Evolutionary conservation across 2,329 filamentous ascomycete genomes (phyloP), one percentile per base, ranked within the genome.

Genomic region (Fusarium sp.): DNA sequence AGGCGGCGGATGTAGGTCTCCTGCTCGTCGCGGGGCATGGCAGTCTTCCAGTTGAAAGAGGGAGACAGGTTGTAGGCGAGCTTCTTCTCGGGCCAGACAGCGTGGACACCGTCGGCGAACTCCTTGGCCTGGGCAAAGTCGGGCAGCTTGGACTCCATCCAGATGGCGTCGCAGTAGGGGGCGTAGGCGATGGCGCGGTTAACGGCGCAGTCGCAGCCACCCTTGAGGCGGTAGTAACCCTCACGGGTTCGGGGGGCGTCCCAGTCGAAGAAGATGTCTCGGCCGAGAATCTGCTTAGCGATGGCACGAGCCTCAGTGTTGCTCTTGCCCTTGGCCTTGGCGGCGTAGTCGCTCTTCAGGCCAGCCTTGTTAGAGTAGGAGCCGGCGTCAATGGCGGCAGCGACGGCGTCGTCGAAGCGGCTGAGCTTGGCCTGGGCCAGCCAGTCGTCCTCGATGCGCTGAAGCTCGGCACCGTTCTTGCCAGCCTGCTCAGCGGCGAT

Each of bases 31-130:
- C 93, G 91, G 52, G 94, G 89, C 95, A 98, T 98, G 79, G 96
- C 97, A 68, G 95, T 90, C 88, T 98, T 98, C 97, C 97, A 99
- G 91, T 99, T 99, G 93, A 99, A 99, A 5, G 95, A 98, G 34
- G 97, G 97, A 0, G 95, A 98, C 75, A 99, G 92, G 88, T 99
- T 99, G 88, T 99, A 99, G 6, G 97, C 93, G 70, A 99, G 93
- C 94, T 99, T 99, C 85, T 98, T 94, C 86, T 99, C 94, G 1
- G 97, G 97, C 91, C 93, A 98, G 11, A 95, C 94, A 66, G 95
- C 93, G 84, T 98, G 97, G 45, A 99, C 96, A 59, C 97, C 96
- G 50, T 94, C 89, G 35, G 97, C 95, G 79, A 99, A 99, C 81
- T 98, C 93, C 87, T 95, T 91, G 27, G 97, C 97, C 87, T 98